Conservation (phyloP, 176 grass and related monocot genomes). For the Calamus simplicifolius region DNA sequence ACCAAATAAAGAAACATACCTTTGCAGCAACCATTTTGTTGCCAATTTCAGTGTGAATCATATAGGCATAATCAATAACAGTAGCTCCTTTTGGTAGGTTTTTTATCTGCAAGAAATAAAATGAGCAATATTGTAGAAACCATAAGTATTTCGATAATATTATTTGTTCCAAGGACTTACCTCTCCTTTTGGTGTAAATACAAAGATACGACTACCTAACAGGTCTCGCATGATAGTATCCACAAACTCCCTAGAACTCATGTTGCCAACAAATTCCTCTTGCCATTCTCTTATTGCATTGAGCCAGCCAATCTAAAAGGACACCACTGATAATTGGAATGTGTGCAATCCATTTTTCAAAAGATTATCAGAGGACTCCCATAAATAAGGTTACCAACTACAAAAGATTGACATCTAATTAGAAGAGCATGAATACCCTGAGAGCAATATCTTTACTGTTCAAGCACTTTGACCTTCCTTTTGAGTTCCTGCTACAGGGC, state of each 20-base stretch:
- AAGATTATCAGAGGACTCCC: too few relatives aligned
- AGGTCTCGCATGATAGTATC: slow-evolving; percentile 88
- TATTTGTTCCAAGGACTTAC: slow-evolving; percentile 7
- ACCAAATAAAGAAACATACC: slow-evolving; percentile 30
- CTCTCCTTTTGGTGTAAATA: slow-evolving; percentile 98
- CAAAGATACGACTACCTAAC: slow-evolving; percentile 88
- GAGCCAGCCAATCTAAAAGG: slow-evolving; percentile 87
- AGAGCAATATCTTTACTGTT: slow-evolving; percentile 78
- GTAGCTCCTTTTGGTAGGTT: slow-evolving; percentile 90
- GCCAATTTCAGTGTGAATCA: slow-evolving; percentile 97
- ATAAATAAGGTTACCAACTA: slow-evolving; percentile 1
- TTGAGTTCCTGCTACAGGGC: slow-evolving; percentile 56
- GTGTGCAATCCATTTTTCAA: too few relatives aligned
- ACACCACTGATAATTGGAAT: not conserved
- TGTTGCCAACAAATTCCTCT: slow-evolving; percentile 98
- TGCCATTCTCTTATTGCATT: slow-evolving; percentile 99
- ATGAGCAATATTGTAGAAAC: not conserved
- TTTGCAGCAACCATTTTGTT: slow-evolving; percentile 95
- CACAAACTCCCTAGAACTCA: slow-evolving; percentile 97
- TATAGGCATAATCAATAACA: slow-evolving; percentile 97
- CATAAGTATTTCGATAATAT: not conserved
- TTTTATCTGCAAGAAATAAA: slow-evolving; percentile 56
- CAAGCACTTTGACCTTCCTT: slow-evolving; percentile 67
- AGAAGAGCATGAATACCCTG: slow-evolving; percentile 49
- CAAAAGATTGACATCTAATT: slow-evolving; percentile 2